These are phyloP conservation scores for Hypomontagnella monticulosa DNA, from an alignment of 495 filamentous ascomycete species.

Conservation along the genomic window DNA sequence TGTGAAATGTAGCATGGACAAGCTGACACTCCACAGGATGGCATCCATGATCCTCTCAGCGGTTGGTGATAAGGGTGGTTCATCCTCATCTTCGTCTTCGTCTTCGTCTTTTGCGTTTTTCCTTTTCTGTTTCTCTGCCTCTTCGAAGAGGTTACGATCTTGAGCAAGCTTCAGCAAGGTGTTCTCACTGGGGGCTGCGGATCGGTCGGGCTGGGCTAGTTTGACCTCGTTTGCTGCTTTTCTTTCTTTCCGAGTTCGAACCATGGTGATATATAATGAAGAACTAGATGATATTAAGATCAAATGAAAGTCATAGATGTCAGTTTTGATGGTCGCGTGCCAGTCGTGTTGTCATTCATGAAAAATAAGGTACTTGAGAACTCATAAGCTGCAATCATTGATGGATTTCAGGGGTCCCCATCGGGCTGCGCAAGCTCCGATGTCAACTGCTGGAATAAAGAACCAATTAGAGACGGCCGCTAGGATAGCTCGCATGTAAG, in stretches of 20 bases:
- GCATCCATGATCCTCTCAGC: constrained; percentile 67
- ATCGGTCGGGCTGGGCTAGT: constrained; percentile 68
- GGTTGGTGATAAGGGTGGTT: constrained; percentile 45
- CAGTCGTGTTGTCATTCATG: not conserved
- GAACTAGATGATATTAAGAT: not conserved
- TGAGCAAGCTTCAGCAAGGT: constrained; percentile 73
- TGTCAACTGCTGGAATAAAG: not conserved
- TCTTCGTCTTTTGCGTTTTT: constrained; percentile 49
- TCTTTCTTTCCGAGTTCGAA: constrained; percentile 58
- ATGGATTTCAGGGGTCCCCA: too few species aligned
- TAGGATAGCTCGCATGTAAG: not conserved
- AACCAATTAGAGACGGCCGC: not conserved
- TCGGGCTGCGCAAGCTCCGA: too few species aligned
- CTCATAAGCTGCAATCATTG: not conserved
- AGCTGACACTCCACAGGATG: constrained; percentile 72
- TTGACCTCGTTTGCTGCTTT: constrained; percentile 61
- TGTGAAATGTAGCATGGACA: constrained; percentile 85
- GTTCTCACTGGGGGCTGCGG: constrained; percentile 59
- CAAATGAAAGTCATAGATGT: not conserved
- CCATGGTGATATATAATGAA: constrained; percentile 44
- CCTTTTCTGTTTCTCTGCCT: constrained; percentile 47
- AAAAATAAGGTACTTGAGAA: too few species aligned
- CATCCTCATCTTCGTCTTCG: constrained; percentile 45
- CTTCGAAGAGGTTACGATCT: constrained; percentile 61
- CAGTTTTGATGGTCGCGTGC: constrained; percentile 14